phyloP scores from a whole-genome alignment of 179 eudicot genomes.

The Nepenthes alata region DNA sequence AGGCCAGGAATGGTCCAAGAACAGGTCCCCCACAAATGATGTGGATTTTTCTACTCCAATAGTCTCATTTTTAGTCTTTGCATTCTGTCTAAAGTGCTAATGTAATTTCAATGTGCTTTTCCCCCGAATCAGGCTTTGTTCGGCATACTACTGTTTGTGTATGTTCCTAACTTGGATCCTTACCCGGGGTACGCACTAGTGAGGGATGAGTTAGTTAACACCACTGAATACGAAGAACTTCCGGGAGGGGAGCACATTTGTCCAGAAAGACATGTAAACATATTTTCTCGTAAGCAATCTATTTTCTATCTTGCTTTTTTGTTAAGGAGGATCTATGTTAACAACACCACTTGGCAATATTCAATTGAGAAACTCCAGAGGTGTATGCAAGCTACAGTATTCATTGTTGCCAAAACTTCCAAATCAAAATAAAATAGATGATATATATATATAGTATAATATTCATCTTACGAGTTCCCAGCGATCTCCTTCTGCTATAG shows the following conservation, averaged over 20 bases:
- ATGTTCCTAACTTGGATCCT: constrained; percentile 58
- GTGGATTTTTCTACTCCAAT: not conserved
- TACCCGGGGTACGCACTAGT: constrained; percentile 63
- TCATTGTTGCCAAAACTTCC: no score
- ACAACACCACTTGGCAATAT: no score
- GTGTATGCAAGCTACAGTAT: no score
- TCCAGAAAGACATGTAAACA: constrained; percentile 66
- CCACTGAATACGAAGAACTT: constrained; percentile 44
- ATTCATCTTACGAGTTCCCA: no score
- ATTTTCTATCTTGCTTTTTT: not conserved
- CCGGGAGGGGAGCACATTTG: constrained; percentile 64
- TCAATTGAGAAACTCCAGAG: no score
- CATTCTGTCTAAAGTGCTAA: not conserved
- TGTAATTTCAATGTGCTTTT: not conserved
- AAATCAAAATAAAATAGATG: no score
- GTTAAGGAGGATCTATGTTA: no score
- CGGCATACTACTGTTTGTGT: constrained; percentile 38
- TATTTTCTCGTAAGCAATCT: constrained; percentile 55
- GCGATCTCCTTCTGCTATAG: no score
- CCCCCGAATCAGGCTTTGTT: constrained; percentile 42
- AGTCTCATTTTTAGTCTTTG: not conserved
- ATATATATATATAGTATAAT: no score
- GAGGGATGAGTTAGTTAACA: constrained; percentile 31
- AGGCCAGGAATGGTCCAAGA: no score
- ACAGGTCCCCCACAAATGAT: not conserved